Evolutionary conservation across 2,329 filamentous ascomycete species (phyloP).

Genomic region (Harringtonia lauricola): DNA sequence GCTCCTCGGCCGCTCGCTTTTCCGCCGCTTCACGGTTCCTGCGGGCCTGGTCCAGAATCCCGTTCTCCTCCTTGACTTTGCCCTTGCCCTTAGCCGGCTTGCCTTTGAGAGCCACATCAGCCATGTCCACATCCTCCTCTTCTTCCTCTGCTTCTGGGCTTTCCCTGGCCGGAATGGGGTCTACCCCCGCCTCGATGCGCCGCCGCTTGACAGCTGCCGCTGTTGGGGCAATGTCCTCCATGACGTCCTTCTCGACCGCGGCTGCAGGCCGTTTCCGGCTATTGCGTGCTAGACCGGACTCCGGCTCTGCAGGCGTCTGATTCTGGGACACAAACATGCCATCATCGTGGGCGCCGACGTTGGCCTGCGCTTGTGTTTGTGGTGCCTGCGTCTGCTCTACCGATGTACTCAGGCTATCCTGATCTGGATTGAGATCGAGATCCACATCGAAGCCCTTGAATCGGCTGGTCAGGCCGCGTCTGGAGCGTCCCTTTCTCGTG

Average conservation of each 20-base stretch:
- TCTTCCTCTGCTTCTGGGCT: conserved; percentile 12
- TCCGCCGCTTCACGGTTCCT: conserved; percentile 55
- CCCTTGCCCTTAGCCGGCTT: conserved; percentile 27
- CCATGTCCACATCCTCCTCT: conserved; percentile 4
- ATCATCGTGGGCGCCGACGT: conserved; percentile 7
- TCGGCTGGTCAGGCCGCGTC: conserved; percentile 25
- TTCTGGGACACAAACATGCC: conserved; percentile 49
- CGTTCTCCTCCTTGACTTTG: conserved; percentile 34
- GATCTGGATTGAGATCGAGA: conserved; percentile 26
- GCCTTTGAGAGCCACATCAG: not conserved
- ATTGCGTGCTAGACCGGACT: conserved; percentile 30
- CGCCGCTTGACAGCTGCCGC: conserved; percentile 71
- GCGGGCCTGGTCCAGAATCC: conserved; percentile 57
- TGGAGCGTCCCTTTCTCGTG: conserved; percentile 1
- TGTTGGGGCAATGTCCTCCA: conserved; percentile 66
- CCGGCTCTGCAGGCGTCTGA: conserved; percentile 16
- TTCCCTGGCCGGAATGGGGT: conserved; percentile 26
- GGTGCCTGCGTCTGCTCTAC: not conserved
- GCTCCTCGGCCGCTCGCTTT: conserved; percentile 43
- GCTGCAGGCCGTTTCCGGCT: conserved; percentile 9
- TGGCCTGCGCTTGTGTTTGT: conserved; percentile 1
- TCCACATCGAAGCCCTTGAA: conserved; percentile 62
- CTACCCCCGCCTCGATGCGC: conserved; percentile 48
- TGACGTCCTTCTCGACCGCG: conserved; percentile 35
- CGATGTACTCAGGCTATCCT: not conserved